Percentiles rank a stretch among this genome's conserved stretches.
These are phyloP conservation scores for Phaeodactylum tricornutum DNA, from an alignment of 108 stramenopile genomes.

Conservation along the genomic window DNA sequence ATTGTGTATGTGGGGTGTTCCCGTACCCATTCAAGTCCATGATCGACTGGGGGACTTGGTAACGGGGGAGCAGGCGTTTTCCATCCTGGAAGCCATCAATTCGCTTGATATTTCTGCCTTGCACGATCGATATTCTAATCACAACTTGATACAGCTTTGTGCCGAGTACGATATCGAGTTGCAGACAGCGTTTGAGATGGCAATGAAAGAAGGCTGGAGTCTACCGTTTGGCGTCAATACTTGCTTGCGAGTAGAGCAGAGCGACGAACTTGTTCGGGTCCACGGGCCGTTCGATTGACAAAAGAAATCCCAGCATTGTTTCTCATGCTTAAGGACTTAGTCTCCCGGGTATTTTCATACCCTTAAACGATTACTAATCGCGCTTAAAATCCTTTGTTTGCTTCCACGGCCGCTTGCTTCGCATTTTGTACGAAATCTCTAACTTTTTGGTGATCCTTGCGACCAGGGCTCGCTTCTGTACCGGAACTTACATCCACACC, in stretches of 20 bases:
- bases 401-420: conserved; percentile 61
- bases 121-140: conserved; percentile 68
- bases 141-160: conserved; percentile 49
- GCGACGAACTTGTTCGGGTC: conserved; percentile 57
- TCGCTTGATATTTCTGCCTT: conserved; percentile 62
- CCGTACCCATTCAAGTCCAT: conserved; percentile 56
- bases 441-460: conserved; percentile 81
- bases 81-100: conserved; percentile 75
- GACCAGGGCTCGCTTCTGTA: conserved; percentile 80
- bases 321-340: too few species aligned
- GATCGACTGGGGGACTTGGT: conserved; percentile 70
- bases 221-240: conserved; percentile 83
- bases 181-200: conserved; percentile 66
- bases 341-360: too few species aligned
- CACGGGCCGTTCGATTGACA: too few species aligned
- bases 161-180: conserved; percentile 64
- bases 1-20: conserved; percentile 66
- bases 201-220: conserved; percentile 72
- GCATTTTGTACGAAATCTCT: conserved; percentile 67
- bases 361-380: too few species aligned
- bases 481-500: conserved; percentile 94
- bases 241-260: conserved; percentile 67
- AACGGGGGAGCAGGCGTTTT: conserved; percentile 85
- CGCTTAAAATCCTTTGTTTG: conserved; percentile 73
- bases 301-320: too few species aligned